phyloP scores from a whole-genome alignment of 768 basidiomycete species.

The Naematelia aurantialba region DNA sequence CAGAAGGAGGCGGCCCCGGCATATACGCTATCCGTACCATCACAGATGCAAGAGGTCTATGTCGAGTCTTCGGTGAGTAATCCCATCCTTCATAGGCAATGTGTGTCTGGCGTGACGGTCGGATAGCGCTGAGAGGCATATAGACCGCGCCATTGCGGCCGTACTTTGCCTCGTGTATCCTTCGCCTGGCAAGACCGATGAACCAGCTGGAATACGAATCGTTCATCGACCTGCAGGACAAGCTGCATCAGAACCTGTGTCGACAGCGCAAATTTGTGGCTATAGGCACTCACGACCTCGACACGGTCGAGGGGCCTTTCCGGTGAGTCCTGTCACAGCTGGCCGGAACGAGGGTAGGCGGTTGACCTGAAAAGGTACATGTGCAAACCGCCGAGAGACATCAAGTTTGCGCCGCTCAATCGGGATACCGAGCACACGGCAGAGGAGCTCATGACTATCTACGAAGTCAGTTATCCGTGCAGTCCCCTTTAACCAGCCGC shows the following conservation, averaged over 20 bases:
- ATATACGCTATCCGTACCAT: constrained; percentile 70
- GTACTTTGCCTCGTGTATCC: constrained; percentile 81
- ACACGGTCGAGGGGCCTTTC: constrained; percentile 82
- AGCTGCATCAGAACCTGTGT: constrained; percentile 93
- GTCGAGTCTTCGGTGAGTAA: constrained; percentile 67
- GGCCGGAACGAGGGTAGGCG: not conserved
- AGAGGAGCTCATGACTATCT: constrained; percentile 85
- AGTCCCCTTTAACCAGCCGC: not conserved
- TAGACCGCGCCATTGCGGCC: constrained; percentile 81
- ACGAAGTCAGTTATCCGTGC: constrained; percentile 63
- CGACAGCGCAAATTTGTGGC: constrained; percentile 84
- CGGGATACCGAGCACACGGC: constrained; percentile 77
- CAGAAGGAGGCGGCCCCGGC: constrained; percentile 63
- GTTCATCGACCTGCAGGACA: constrained; percentile 99
- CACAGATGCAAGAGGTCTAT: constrained; percentile 63
- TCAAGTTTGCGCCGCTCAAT: constrained; percentile 84
- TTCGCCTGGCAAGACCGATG: constrained; percentile 80
- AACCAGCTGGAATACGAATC: constrained; percentile 83
- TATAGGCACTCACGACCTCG: constrained; percentile 95
- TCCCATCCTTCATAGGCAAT: no score
- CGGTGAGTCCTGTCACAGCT: constrained; percentile 59
- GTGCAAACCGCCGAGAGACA: constrained; percentile 63
- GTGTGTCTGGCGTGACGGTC: not conserved
- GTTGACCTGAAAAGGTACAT: constrained; percentile 37
- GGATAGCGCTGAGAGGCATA: constrained; percentile 3